phyloP scores from a whole-genome alignment of 805 yeast species.

The Blastobotrys chiropterorum region DNA sequence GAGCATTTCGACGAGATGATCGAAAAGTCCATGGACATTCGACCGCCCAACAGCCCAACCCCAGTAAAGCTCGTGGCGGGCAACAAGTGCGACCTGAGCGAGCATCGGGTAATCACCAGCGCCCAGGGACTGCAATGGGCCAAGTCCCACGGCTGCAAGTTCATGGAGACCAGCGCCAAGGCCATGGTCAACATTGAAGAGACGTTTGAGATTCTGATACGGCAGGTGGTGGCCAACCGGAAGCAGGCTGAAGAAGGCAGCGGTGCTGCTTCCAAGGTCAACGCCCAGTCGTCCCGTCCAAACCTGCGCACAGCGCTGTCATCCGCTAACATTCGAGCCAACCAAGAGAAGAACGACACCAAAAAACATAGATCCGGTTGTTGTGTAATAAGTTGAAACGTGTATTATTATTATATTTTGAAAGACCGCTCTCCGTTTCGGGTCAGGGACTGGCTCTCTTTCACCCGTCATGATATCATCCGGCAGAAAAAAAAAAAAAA shows the following conservation, averaged over 20 bases:
- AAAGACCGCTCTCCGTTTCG: too few species aligned
- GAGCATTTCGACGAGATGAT: conserved; percentile 30
- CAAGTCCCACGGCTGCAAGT: conserved; percentile 55
- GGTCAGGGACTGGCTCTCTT: too few species aligned
- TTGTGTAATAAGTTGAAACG: neutral
- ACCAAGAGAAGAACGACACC: neutral
- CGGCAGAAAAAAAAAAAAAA: too few species aligned
- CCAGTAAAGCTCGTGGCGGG: conserved; percentile 71
- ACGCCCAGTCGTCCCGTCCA: conserved; percentile 7
- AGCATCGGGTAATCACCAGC: conserved; percentile 49
- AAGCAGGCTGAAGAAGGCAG: neutral
- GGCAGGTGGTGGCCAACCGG: conserved; percentile 37
- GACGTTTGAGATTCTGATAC: conserved; percentile 60
- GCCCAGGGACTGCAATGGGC: conserved; percentile 55
- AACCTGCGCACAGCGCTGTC: conserved; percentile 15
- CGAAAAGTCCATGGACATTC: conserved; percentile 62
- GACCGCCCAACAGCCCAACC: conserved; percentile 31
- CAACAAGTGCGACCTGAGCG: conserved; percentile 57
- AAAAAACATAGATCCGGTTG: conserved; percentile 1
- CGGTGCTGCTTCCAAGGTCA: neutral
- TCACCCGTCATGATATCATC: too few species aligned
- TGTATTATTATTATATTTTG: neutral
- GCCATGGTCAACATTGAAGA: conserved; percentile 79
- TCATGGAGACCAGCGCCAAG: conserved; percentile 86
- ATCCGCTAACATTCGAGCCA: conserved; percentile 12